Base-by-base conservation (phyloP, 73 alveolate genomes). In the Paramecium sexaurelia region DNA sequence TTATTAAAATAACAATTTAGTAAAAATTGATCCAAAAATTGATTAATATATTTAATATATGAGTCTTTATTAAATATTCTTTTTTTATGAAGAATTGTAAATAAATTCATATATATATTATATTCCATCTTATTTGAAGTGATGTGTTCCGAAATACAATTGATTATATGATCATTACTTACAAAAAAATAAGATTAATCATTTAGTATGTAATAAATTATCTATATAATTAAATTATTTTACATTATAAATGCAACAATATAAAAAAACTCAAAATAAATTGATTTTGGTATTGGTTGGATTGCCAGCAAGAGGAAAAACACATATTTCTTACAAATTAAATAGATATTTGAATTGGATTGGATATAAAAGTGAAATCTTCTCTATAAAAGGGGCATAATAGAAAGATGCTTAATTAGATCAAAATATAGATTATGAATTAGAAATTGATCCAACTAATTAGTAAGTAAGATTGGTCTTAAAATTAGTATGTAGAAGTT, bases 241-340 rank as follows among this genome's bases (percentile, higher is more conserved):
- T 51, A 17, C 33, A 61, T 61, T 61, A 26, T 22, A 26, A 26
- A 78, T 78, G 90, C 29, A 78, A 40, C 39, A 78, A 78, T 78
- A 24, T 41, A 78, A 78, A 24, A 37, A 29, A 22, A 78, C 75
- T 17, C n/a, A 78, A 78, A 5, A 78, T 22, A 78, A 78, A 78
- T 45, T 78, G 71, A 43, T 78, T 10, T 22, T 78, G 17, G 68
- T 39, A 20, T 84, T 92, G 92, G 93, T 85, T 29, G 96, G 96
- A 24, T 88, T 92, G 5, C 96, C 96, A 36, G 96, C 96, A 17
- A 68, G 96, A 40, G 96, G 96, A 15, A 92, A 92, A 56, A 92
- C 96, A 6, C 96, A 92, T 57, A 85, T 87, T 10, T 36, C 91
- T 3, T 75, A 91, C 57, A 92, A 92, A 56, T 43, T 92, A 56